Evolutionary conservation across 2,329 filamentous ascomycete species (phyloP).

Genomic region (Nigrospora sphaerica): DNA sequence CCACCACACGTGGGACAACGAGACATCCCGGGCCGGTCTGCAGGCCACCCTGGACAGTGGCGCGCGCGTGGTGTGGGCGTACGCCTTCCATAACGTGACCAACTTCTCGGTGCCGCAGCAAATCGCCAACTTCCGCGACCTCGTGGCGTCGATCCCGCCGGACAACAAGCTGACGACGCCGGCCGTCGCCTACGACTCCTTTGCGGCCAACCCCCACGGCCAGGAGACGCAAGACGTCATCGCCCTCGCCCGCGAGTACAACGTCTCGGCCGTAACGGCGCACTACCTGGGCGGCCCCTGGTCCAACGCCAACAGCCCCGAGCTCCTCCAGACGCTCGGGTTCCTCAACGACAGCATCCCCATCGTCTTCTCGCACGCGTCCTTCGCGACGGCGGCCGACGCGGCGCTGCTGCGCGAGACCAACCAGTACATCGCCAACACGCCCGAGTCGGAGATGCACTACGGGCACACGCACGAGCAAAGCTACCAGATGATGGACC

Average conservation of each 20-base stretch:
- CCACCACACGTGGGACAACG: slow-evolving; percentile 37
- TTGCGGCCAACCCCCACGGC: slow-evolving; percentile 17
- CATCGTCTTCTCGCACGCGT: slow-evolving; percentile 45
- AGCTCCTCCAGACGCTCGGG: slow-evolving; percentile 25
- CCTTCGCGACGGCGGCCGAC: slow-evolving; percentile 32
- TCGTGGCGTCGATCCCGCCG: slow-evolving; percentile 19
- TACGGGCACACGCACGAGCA: slow-evolving; percentile 45
- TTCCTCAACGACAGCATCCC: slow-evolving; percentile 37
- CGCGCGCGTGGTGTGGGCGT: slow-evolving; percentile 39
- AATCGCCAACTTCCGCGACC: slow-evolving; percentile 28
- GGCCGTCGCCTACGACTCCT: slow-evolving; percentile 33
- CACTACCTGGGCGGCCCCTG: slow-evolving; percentile 33
- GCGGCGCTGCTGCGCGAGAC: slow-evolving; percentile 34
- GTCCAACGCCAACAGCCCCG: slow-evolving; percentile 30
- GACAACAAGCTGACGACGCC: slow-evolving; percentile 24
- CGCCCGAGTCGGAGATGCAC: slow-evolving; percentile 52
- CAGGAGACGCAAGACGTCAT: slow-evolving; percentile 23
- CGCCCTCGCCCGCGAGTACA: slow-evolving; percentile 25
- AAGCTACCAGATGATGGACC: slow-evolving; percentile 37
- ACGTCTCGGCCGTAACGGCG: slow-evolving; percentile 38
- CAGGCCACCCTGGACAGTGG: slow-evolving; percentile 40
- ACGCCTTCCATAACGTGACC: slow-evolving; percentile 29
- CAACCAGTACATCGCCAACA: slow-evolving; percentile 49
- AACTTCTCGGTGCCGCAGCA: slow-evolving; percentile 28
- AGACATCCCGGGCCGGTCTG: slow-evolving; percentile 34